Evolutionary conservation across 192 early-diverging fungal genomes (phyloP).

Genomic region (Coemansia sp.): DNA sequence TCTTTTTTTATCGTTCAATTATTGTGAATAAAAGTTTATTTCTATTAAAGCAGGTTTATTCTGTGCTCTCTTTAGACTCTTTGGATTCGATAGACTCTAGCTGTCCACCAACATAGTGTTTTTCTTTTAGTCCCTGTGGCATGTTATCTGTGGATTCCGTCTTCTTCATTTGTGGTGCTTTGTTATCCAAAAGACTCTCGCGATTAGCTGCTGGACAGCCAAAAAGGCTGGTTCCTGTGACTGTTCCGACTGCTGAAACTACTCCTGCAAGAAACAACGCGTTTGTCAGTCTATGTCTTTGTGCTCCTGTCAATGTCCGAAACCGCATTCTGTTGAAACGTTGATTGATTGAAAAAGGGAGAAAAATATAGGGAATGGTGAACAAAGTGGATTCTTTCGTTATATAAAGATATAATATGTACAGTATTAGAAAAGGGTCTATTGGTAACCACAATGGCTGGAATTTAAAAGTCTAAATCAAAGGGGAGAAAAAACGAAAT

Average conservation of each 20-base stretch:
- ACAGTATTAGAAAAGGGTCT: no score
- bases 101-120: slow-evolving; percentile 17
- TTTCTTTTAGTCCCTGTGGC: slow-evolving; percentile 13
- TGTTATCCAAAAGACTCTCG: slow-evolving; percentile 30
- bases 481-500: no score
- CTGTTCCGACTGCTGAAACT: slow-evolving; percentile 36
- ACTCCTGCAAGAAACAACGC: slow-evolving; percentile 43
- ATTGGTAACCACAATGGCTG: no score
- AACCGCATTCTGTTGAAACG: slow-evolving; percentile 22
- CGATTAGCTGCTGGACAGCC: slow-evolving; percentile 47
- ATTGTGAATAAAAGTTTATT: slow-evolving; percentile 5
- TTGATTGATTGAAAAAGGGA: not conserved
- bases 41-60: no score
- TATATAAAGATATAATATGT: not conserved
- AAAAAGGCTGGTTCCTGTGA: slow-evolving; percentile 44
- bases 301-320: slow-evolving; percentile 44
- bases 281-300: slow-evolving; percentile 46
- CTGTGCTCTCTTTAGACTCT: no score
- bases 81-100: slow-evolving; percentile 13
- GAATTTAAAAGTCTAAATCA: no score
- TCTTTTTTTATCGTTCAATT: not conserved
- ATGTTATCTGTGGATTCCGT: no score
- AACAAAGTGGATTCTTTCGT: no score
- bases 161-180: slow-evolving; percentile 4
- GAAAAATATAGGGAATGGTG: not conserved